Percentiles rank a stretch among this genome's conserved stretches.
phyloP scores from a whole-genome alignment of 768 basidiomycete genomes.

The Porpolomopsis calyptriformis region DNA sequence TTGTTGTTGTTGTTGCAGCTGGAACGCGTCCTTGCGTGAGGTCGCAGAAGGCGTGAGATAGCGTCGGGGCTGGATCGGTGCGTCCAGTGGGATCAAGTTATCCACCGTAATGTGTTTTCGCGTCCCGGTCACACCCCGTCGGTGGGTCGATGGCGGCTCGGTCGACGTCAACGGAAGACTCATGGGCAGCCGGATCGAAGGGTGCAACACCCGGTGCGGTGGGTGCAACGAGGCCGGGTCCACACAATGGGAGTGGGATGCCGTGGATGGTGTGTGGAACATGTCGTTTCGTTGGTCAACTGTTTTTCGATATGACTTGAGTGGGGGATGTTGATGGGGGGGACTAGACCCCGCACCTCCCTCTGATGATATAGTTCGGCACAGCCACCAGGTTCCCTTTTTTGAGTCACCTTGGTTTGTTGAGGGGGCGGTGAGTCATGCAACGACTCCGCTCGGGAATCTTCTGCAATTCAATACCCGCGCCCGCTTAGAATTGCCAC shows the following conservation, averaged over 20 bases:
- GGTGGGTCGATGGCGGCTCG: constrained; percentile 13
- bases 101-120: constrained; percentile 59
- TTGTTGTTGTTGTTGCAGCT: constrained; percentile 39
- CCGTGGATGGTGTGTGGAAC: neutral
- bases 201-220: constrained; percentile 1
- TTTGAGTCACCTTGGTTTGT: too few relatives aligned
- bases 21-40: constrained; percentile 69
- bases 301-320: too few relatives aligned
- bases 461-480: too few relatives aligned
- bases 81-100: constrained; percentile 55
- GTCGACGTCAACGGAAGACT: neutral
- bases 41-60: constrained; percentile 65
- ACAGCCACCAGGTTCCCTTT: too few relatives aligned
- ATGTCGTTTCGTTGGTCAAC: too few relatives aligned
- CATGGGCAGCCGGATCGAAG: neutral
- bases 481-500: too few relatives aligned
- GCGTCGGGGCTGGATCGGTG: constrained; percentile 70
- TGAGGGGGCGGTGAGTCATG: too few relatives aligned
- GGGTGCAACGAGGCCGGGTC: neutral
- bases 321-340: too few relatives aligned
- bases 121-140: constrained; percentile 41
- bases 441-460: too few relatives aligned
- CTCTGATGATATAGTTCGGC: too few relatives aligned
- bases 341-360: too few relatives aligned
- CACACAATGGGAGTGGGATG: neutral